Evolutionary conservation across 495 filamentous ascomycete genomes (phyloP), one percentile per base, ranked within the genome.

Genomic region (Aspergillus sclerotiicarbonarius): DNA sequence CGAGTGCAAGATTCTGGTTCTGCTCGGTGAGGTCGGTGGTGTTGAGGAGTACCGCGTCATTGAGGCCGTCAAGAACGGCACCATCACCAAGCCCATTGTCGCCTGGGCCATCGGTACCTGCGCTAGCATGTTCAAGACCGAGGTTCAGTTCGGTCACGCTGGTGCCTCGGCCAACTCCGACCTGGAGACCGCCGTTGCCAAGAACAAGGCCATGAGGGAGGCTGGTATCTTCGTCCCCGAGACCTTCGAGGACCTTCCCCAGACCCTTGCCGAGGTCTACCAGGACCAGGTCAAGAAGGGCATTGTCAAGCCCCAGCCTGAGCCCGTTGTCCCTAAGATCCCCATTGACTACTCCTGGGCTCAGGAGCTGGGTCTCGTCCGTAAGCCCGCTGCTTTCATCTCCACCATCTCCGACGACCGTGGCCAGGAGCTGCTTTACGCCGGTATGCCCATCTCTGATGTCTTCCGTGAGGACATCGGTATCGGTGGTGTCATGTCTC

Each of bases 281-380:
- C 78, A 96, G 60, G 86, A 85, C 65, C 82, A 96, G 56, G 85
- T 98, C 71, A 82, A 85, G 70, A 79, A 89, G 57, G 93, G 92
- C 72, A 85, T 82, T 62, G 90, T 98, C 72, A 83, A 84, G 72
- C 92, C 92, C 57, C 81, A 87, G 65, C 79, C 90, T 48, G 94
- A 98, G 83, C 94, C 95, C 48, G 83, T 88, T 57, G 89, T 91
- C 20, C 94, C 94, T 70, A 98, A 98, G 90, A 98, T 98, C 71
- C 94, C 94, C 68, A 97, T 98, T 67, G 94, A 98, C 79, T 98
- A 98, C 87, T 91, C 92, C 19, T 98, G 94, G 94, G 94, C 94
- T 21, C 95, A 98, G 80, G 94, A 98, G 77, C 89, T 98, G 58
- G 94, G 94, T 72, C 92, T 98, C 65, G 91, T 98, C 82, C 95